Base-by-base conservation (phyloP, 2,329 filamentous ascomycete species). In the Drechslerella stenobrocha region DNA sequence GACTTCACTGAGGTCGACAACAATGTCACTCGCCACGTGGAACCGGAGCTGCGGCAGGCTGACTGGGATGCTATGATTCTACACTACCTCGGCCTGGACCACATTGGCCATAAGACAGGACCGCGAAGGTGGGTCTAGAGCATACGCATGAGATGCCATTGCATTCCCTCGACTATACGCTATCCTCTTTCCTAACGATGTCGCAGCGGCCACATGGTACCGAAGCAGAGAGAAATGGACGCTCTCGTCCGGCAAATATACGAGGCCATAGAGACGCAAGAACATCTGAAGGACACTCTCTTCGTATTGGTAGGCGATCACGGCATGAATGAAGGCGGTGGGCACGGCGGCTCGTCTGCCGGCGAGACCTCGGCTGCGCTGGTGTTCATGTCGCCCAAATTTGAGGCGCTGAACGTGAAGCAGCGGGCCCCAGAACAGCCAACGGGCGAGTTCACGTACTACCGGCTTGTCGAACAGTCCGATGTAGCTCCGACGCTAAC, bases 291-390 rank as follows among this genome's bases (percentile, higher is more conserved):
- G 28, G 87, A 88, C 2, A 90, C 92, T 0, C 78, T 98, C 1
- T 82, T 98, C 45, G 85, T 98, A 2, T 78, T 98, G 4, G 90
- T 87, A 59, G 93, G 93, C 58, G 95, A 98, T 73, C 93, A 98
- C 75, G 93, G 93, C n/a, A 98, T 98, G 93, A 98, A 97, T 72
- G 92, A 97, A 73, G 93, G 89, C 18, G 93, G 93, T 1, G 97
- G 97, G 72, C 93, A 98, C 75, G 93, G 93, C 26, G 93, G 92
- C 35, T 96, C 92, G 7, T 91, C 91, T 0, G 84, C 90, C 1
- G 92, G 93, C 42, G 93, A 98, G 78, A 97, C 93, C 1, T 96
- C 92, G 0, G 87, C 93, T 0, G 93, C 93, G 13, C 79, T 98
- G 7, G 83, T 96, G 18, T 97, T 98, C 75, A 83, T 95, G 70